Evolutionary conservation across 805 yeast genomes (phyloP), one percentile per base, ranked within the genome.

Genomic region (Wickerhamomyces chaumierensis): DNA sequence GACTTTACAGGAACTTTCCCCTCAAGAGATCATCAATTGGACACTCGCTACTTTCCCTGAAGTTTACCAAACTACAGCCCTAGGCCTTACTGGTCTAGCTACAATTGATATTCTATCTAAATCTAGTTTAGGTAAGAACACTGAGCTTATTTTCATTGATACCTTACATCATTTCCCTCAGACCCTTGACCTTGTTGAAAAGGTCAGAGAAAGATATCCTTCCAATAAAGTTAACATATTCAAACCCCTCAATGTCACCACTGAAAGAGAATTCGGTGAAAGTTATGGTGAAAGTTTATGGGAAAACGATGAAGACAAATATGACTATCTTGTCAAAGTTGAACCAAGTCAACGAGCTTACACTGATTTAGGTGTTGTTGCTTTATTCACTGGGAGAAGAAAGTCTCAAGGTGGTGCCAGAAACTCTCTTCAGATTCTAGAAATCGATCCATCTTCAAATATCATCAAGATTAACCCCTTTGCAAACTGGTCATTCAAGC

Each of bases 111-210:
- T 88, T 71, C 59, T 88, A 21, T 69, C 81, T 25, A 74, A 77
- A 52, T 49, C 79, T 35, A 55, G 42, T 56, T 21, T 41, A 42
- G 53, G 53, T 3, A 57, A 61, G 34, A 70, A 78, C 1, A 65
- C 83, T 6, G 94, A 87, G 39, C 64, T 88, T 40, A 80, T 90
- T 2, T 90, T 90, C 56, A 68, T 88, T 36, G 96, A 90, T 56
- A 90, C 97, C 0, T 63, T 90, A 45, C 84, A 88, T 53, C 96
- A 90, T 58, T 90, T 90, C 67, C 87, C 90, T n/a, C 97, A 90
- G 58, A 90, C 97, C 1, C 62, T 80, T 33, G 85, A 79, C 3
- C 68, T 90, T 31, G 80, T 88, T 4, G 67, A 72, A 2, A 65
- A 61, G 12, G 70, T 90, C 32, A 63, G 73, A 49, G 46, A 51